These are phyloP conservation scores for Aspergillus sp. DNA, from an alignment of 2,329 filamentous ascomycete genomes.

Conservation along the genomic window DNA sequence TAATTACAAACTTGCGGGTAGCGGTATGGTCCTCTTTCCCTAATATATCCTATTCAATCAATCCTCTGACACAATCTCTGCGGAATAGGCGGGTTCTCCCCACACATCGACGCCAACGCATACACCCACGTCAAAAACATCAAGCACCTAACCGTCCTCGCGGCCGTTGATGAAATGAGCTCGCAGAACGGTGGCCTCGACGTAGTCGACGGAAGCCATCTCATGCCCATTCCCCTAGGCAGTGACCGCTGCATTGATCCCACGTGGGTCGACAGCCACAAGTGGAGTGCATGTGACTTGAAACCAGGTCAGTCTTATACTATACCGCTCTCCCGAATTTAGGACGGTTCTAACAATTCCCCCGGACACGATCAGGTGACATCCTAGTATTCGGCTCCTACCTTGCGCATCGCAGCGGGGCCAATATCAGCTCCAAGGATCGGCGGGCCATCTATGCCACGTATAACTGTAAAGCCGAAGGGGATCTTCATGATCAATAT, in stretches of 20 bases:
- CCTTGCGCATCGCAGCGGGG: constrained; percentile 39
- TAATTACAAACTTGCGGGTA: constrained; percentile 44
- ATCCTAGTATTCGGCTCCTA: constrained; percentile 43
- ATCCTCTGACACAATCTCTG: neutral
- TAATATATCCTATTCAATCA: neutral
- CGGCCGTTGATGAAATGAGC: constrained; percentile 40
- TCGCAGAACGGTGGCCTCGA: constrained; percentile 41
- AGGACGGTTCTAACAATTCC: neutral
- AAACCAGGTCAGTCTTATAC: constrained; percentile 27
- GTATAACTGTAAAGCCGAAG: constrained; percentile 42
- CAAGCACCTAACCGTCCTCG: constrained; percentile 42
- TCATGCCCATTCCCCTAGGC: constrained; percentile 35
- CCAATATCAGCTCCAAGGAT: constrained; percentile 35
- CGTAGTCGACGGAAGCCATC: constrained; percentile 41
- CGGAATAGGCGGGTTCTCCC: constrained; percentile 35
- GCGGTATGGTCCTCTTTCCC: constrained; percentile 22
- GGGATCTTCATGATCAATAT: constrained; percentile 44
- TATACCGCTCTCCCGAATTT: no score
- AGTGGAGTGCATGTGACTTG: constrained; percentile 37
- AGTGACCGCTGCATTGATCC: constrained; percentile 36
- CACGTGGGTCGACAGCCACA: constrained; percentile 34
- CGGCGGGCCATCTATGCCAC: constrained; percentile 45
- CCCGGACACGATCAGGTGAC: constrained; percentile 24
- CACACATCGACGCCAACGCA: constrained; percentile 43
- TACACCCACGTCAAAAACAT: constrained; percentile 45